phyloP scores from a whole-genome alignment of 129 eudicot genomes.

The Flaveria linearis region DNA sequence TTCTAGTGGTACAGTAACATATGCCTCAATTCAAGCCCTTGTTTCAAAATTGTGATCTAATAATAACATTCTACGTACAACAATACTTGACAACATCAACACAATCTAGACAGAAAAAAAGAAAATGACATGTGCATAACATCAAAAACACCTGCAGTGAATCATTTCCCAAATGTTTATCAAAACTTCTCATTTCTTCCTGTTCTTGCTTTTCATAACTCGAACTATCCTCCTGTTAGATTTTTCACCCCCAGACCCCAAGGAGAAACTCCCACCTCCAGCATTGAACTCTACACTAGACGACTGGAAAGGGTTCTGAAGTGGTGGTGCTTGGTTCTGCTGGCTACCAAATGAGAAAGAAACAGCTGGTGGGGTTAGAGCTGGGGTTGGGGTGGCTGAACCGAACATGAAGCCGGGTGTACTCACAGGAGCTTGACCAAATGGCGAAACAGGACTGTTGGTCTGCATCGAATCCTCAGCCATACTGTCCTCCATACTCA shows the following conservation, averaged over 20 bases:
- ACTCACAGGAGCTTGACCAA: slow-evolving; percentile 29
- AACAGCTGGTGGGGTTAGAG: slow-evolving; percentile 16
- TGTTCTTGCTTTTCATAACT: slow-evolving; percentile 42
- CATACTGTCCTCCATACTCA: slow-evolving; percentile 91
- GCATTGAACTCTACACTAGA: slow-evolving; percentile 74
- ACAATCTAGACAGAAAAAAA: neutral
- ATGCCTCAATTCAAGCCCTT: slow-evolving; percentile 25
- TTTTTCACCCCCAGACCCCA: slow-evolving; percentile 83
- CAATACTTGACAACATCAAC: slow-evolving; percentile 32
- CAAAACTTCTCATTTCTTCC: slow-evolving; percentile 46
- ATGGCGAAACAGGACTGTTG: slow-evolving; percentile 41
- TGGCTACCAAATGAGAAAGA: slow-evolving; percentile 81
- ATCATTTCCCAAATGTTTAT: slow-evolving; percentile 9
- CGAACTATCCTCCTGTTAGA: slow-evolving; percentile 54
- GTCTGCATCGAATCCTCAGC: slow-evolving; percentile 90
- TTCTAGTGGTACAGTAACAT: slow-evolving; percentile 22
- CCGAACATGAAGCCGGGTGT: slow-evolving; percentile 62
- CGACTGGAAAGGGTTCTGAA: slow-evolving; percentile 68
- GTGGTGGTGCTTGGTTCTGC: slow-evolving; percentile 43
- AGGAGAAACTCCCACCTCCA: slow-evolving; percentile 82
- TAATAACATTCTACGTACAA: slow-evolving; percentile 36
- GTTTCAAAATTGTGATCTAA: slow-evolving; percentile 42
- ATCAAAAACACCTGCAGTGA: neutral
- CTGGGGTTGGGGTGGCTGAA: slow-evolving; percentile 33
- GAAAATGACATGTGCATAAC: neutral